These are phyloP conservation scores for Arachnomyces sp. DNA, from an alignment of 2,329 filamentous ascomycete genomes.

Conservation along the genomic window DNA sequence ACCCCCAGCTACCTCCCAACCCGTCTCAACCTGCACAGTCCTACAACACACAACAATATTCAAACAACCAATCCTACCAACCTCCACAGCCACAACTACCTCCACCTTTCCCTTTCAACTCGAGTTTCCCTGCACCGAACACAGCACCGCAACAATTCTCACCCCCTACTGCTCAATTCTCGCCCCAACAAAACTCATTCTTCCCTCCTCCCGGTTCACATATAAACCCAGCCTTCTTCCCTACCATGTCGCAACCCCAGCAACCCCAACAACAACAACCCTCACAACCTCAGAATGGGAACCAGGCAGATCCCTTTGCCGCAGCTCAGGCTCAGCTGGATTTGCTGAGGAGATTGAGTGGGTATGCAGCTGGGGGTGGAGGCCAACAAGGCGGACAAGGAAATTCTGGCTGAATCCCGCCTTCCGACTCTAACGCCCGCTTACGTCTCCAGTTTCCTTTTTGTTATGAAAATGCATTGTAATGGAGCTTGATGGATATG, in stretches of 20 bases:
- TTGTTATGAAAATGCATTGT: too few relatives aligned
- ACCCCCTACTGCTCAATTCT: conserved; percentile 29
- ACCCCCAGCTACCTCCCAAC: conserved; percentile 13
- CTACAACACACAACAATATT: conserved; percentile 5
- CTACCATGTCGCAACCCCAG: conserved; percentile 37
- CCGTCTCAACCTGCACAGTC: conserved; percentile 6
- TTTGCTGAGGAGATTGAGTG: conserved; percentile 29
- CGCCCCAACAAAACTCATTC: conserved; percentile 36
- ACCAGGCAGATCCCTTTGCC: conserved; percentile 29
- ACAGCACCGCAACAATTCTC: conserved; percentile 16
- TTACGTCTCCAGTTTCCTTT: too few relatives aligned
- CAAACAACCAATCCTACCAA: conserved; percentile 13
- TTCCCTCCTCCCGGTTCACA: conserved; percentile 39
- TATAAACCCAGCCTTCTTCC: conserved; percentile 52
- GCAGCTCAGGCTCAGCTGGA: conserved; percentile 36
- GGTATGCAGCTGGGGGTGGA: conserved; percentile 6
- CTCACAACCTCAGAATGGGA: conserved; percentile 20
- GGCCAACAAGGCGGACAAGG: too few relatives aligned
- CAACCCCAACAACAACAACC: conserved; percentile 27
- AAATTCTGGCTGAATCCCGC: too few relatives aligned
- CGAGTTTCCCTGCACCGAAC: conserved; percentile 22
- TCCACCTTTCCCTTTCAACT: conserved; percentile 10
- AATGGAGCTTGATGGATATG: too few relatives aligned
- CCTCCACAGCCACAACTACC: conserved; percentile 20
- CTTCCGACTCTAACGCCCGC: too few relatives aligned